Evolutionary conservation across 2,329 filamentous ascomycete species (phyloP).

Genomic region (Endoconidiophora polonica): DNA sequence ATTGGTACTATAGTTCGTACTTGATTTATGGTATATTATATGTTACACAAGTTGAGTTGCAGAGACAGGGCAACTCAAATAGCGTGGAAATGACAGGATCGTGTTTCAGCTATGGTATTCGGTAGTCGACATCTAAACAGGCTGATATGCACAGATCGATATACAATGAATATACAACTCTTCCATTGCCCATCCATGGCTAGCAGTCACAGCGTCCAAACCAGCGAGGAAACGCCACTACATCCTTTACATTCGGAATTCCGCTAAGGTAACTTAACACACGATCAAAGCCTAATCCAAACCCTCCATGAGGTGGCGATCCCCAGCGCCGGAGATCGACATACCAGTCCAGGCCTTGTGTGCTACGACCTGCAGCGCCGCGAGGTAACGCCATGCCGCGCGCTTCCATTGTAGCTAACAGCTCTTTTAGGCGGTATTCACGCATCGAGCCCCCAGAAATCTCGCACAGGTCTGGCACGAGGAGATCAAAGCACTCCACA

Average conservation of each 20-base stretch:
- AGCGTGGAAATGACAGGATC: no score
- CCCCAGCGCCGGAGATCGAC: slow-evolving; percentile 76
- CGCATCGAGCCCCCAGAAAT: slow-evolving; percentile 79
- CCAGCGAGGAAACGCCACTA: slow-evolving; percentile 72
- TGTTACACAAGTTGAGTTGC: no score
- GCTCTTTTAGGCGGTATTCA: slow-evolving; percentile 55
- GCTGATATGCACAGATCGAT: no score
- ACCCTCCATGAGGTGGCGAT: slow-evolving; percentile 81
- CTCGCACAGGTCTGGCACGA: slow-evolving; percentile 74
- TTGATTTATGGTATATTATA: no score
- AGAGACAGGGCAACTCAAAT: no score
- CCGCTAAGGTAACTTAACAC: slow-evolving; percentile 71
- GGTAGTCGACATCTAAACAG: no score
- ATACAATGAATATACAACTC: no score
- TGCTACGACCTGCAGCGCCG: slow-evolving; percentile 9
- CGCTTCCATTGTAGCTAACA: slow-evolving; percentile 53
- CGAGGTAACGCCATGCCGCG: slow-evolving; percentile 41
- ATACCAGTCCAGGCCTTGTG: slow-evolving; percentile 56
- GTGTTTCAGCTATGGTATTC: no score
- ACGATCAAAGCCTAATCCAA: slow-evolving; percentile 79
- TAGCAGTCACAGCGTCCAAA: slow-evolving; percentile 45
- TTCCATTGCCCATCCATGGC: background rate
- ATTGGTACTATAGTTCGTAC: no score
- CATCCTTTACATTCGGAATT: slow-evolving; percentile 66
- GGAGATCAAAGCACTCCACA: slow-evolving; percentile 78